Base-by-base conservation (phyloP, 805 yeast genomes). In the Komagataella populi region DNA sequence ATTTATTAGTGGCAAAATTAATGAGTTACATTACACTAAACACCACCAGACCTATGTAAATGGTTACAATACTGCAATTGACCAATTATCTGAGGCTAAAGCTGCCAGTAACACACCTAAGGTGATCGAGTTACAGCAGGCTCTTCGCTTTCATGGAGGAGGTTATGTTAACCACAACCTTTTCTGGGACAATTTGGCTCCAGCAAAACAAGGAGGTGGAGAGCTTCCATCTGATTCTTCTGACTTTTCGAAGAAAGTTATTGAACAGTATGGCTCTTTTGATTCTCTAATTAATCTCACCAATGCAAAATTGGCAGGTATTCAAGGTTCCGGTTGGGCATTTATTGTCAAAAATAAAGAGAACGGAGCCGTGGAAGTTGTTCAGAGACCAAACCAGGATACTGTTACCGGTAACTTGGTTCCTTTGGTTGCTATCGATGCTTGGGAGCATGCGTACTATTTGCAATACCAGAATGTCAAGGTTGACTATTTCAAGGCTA, bases 371-470 rank as follows among this genome's bases (percentile, higher is more conserved):
- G 66, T 88, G 59, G 95, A 86, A 57, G 84, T 88, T 52, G 83
- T 87, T 52, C 85, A 86, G 66, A 84, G 87, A 58, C 73, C 80
- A 59, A 88, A 88, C 75, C 96, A 88, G 71, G 96, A 88, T 69
- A 85, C 93, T 16, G 88, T 85, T 45, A 72, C 81, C 49, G 86
- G 87, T 49, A 65, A 78, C 7, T 74, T 79, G 65, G 71, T 77
- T 48, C 95, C 96, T 47, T 70, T 89, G 61, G 76, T 89, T 52
- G 96, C 96, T 51, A 85, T 88, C 64, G 96, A 88, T 61, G 95
- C 96, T 54, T 88, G 96, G 96, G 96, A 88, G 70, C 96, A 88
- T 64, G 96, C 96, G 51, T 88, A 88, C 76, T 88, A 88, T 77
- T 76, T 89, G 69, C 96, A 88, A 70, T 88, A 88, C 75, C 83